A percentile compares a stretch with the other conserved stretches of the same genome.
Evolutionary conservation across 2,329 filamentous ascomycete species (phyloP).

Genomic region (Fusarium duplospermum): DNA sequence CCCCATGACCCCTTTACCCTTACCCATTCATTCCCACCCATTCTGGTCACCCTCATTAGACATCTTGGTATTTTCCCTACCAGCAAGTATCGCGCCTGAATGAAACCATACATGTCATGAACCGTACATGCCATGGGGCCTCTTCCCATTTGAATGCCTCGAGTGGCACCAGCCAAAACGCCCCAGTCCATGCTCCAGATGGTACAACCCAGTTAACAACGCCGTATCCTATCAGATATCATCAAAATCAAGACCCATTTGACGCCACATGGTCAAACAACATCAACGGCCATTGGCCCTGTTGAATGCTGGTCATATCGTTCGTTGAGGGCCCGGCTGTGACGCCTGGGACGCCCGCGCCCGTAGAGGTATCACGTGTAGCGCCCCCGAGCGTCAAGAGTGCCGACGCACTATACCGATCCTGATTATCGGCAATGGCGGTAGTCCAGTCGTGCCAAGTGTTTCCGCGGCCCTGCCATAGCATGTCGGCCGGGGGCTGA

Average conservation of each 20-base stretch:
- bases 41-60: constrained; percentile 19
- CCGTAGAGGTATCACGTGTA: constrained; percentile 31
- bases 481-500: constrained; percentile 44
- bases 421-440: constrained; percentile 62
- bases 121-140: constrained; percentile 1
- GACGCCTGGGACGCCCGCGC: constrained; percentile 28
- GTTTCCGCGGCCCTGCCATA: constrained; percentile 54
- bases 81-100: background rate
- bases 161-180: constrained; percentile 22
- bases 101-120: constrained; percentile 3
- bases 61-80: constrained; percentile 17
- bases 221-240: constrained; percentile 5
- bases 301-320: constrained; percentile 45
- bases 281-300: constrained; percentile 48
- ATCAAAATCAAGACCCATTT: constrained; percentile 40
- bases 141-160: constrained; percentile 16
- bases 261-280: constrained; percentile 46
- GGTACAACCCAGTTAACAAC: background rate
- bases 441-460: constrained; percentile 68
- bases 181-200: constrained; percentile 32
- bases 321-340: constrained; percentile 33
- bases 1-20: constrained; percentile 2
- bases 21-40: constrained; percentile 14
- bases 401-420: constrained; percentile 62
- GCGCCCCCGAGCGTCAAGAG: constrained; percentile 59